A percentile compares a stretch with the other conserved stretches of the same genome.
Conservation (phyloP, 805 yeast genomes). For the Barnettozyma sucrosica region DNA sequence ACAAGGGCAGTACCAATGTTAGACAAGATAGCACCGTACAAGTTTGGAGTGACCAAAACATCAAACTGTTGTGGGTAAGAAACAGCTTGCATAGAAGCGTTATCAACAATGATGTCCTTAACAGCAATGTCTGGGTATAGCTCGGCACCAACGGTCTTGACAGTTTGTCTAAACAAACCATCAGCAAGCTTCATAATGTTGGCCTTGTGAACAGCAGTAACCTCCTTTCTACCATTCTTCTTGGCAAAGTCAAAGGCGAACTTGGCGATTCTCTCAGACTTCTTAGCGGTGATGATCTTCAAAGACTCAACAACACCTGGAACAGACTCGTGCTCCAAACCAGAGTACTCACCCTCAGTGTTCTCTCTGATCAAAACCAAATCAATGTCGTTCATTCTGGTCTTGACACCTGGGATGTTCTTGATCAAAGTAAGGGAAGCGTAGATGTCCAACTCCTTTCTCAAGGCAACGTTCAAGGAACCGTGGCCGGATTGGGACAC, state of each 20-base stretch:
- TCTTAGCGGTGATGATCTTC: constrained; percentile 88
- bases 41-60: constrained; percentile 95
- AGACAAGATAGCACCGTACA: constrained; percentile 95
- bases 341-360: constrained; percentile 98
- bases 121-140: constrained; percentile 81
- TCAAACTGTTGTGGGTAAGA: constrained; percentile 98
- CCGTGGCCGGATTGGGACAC: constrained; percentile 71
- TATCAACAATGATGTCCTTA: constrained; percentile 94
- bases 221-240: constrained; percentile 85
- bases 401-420: constrained; percentile 89
- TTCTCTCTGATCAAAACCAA: constrained; percentile 95
- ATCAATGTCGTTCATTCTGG: constrained; percentile 84
- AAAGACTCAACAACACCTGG: constrained; percentile 97
- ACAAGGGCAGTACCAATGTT: constrained; percentile 96
- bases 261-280: constrained; percentile 95
- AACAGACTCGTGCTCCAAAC: constrained; percentile 94
- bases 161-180: constrained; percentile 93
- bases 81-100: constrained; percentile 99
- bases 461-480: constrained; percentile 90
- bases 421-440: constrained; percentile 94
- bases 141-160: constrained; percentile 76
- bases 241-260: constrained; percentile 95
- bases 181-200: constrained; percentile 98
- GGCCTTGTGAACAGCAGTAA: constrained; percentile 98
- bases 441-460: constrained; percentile 93